phyloP scores from a whole-genome alignment of 1,284 basidiomycete species.

The Pyrrhoderma lamaoense region DNA sequence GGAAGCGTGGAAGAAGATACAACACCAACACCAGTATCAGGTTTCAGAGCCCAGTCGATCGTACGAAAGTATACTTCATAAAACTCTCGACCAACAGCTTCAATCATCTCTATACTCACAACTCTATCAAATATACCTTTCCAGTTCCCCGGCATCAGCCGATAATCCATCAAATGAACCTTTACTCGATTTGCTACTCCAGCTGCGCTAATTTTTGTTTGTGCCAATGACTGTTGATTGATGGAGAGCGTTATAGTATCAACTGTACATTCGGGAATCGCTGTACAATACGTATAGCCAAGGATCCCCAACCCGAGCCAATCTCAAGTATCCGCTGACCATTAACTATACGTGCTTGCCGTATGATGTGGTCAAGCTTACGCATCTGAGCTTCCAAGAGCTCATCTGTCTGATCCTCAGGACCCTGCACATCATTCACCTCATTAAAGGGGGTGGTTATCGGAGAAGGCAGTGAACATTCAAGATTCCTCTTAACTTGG shows the following conservation, averaged over 20 bases:
- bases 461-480: too few relatives aligned
- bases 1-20: slow-evolving; percentile 79
- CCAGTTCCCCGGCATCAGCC: slow-evolving; percentile 58
- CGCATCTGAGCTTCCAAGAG: slow-evolving; percentile 62
- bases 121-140: slow-evolving; percentile 60
- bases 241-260: slow-evolving; percentile 73
- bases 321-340: slow-evolving; percentile 60
- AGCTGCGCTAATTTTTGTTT: slow-evolving; percentile 40
- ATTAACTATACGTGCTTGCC: slow-evolving; percentile 39
- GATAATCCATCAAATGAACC: slow-evolving; percentile 76
- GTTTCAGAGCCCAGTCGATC: slow-evolving; percentile 67
- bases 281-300: slow-evolving; percentile 59
- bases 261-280: slow-evolving; percentile 47
- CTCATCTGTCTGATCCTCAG: slow-evolving; percentile 34
- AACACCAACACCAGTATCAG: slow-evolving; percentile 54
- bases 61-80: slow-evolving; percentile 58
- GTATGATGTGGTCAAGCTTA: slow-evolving; percentile 52
- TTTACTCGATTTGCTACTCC: slow-evolving; percentile 31
- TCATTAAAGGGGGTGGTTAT: too few relatives aligned
- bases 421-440: too few relatives aligned
- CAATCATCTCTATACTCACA: slow-evolving; percentile 76
- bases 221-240: slow-evolving; percentile 61
- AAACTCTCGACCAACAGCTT: slow-evolving; percentile 61
- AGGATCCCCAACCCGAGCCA: slow-evolving; percentile 75
- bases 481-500: too few relatives aligned